phyloP scores from a whole-genome alignment of 2,329 filamentous ascomycete genomes.

The Bipolaris gigantea region DNA sequence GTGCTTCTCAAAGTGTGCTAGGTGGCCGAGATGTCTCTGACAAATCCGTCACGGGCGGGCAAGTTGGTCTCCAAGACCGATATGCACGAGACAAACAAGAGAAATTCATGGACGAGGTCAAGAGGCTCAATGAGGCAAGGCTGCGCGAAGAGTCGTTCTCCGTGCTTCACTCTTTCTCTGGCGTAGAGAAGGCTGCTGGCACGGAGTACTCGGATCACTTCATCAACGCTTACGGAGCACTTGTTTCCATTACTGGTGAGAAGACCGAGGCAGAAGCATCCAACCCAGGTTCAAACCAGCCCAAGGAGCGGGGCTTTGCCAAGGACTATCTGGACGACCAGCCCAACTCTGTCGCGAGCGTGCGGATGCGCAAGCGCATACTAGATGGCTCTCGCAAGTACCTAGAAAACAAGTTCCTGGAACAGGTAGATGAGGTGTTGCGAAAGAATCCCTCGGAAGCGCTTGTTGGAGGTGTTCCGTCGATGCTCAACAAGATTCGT shows the following conservation, averaged over 20 bases:
- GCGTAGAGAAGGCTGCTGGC: conserved; percentile 70
- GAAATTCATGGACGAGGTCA: conserved; percentile 77
- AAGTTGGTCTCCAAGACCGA: conserved; percentile 67
- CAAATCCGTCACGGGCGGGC: conserved; percentile 53
- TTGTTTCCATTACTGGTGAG: conserved; percentile 79
- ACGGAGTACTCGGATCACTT: conserved; percentile 75
- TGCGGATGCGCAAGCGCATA: conserved; percentile 75
- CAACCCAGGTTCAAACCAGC: conserved; percentile 61
- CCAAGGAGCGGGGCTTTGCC: conserved; percentile 76
- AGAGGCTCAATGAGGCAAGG: conserved; percentile 74
- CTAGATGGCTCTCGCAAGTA: conserved; percentile 77
- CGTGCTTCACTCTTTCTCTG: conserved; percentile 73
- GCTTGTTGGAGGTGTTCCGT: conserved; percentile 84
- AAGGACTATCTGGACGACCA: conserved; percentile 76
- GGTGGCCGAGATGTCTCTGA: conserved; percentile 67
- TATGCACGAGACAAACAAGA: conserved; percentile 82
- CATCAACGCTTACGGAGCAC: conserved; percentile 78
- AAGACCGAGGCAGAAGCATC: conserved; percentile 55
- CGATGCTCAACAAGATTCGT: conserved; percentile 85
- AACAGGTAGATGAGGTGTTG: conserved; percentile 75
- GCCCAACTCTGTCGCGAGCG: conserved; percentile 63
- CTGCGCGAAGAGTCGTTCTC: conserved; percentile 69
- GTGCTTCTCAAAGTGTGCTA: conserved; percentile 64
- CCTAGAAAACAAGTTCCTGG: conserved; percentile 79
- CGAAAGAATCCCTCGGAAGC: conserved; percentile 85